These are phyloP conservation scores for Physaria fendleri DNA, from an alignment of 345 rosid genomes.

Conservation along the genomic window DNA sequence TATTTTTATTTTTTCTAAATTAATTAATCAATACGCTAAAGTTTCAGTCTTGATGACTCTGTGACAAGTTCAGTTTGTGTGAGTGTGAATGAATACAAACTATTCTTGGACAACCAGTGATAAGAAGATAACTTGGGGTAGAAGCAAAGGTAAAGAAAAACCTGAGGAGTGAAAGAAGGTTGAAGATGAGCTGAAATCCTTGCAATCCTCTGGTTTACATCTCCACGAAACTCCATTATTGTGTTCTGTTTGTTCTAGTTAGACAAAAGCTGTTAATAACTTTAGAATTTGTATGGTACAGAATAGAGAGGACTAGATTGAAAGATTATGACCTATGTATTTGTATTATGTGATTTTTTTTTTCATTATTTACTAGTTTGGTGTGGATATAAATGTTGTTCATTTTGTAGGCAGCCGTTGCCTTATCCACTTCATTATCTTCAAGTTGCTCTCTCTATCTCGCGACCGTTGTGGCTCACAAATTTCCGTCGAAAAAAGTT, in stretches of 20 bases:
- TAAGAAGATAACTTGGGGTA: slow-evolving; percentile 4
- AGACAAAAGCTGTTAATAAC: neutral
- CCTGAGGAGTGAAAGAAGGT: slow-evolving; percentile 49
- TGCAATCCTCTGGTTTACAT: slow-evolving; percentile 53
- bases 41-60: neutral
- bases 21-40: too few species aligned
- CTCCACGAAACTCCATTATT: slow-evolving; percentile 46
- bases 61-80: neutral
- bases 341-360: neutral
- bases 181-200: slow-evolving; percentile 57
- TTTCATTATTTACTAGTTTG: neutral
- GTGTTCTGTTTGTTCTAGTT: slow-evolving; percentile 3
- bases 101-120: too few species aligned
- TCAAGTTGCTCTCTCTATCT: slow-evolving; percentile 3
- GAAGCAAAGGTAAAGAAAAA: slow-evolving; percentile 16
- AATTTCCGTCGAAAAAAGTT: neutral
- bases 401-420: slow-evolving; percentile 24
- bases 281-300: too few species aligned
- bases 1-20: too few species aligned
- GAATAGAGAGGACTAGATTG: slow-evolving; percentile 29
- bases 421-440: slow-evolving; percentile 45
- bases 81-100: too few species aligned
- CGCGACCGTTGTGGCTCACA: slow-evolving; percentile 35
- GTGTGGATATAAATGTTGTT: slow-evolving; percentile 45
- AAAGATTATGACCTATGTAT: slow-evolving; percentile 40